Evolutionary conservation across 1,284 basidiomycete genomes (phyloP).

Genomic region (Pseudozyma thailandica): DNA sequence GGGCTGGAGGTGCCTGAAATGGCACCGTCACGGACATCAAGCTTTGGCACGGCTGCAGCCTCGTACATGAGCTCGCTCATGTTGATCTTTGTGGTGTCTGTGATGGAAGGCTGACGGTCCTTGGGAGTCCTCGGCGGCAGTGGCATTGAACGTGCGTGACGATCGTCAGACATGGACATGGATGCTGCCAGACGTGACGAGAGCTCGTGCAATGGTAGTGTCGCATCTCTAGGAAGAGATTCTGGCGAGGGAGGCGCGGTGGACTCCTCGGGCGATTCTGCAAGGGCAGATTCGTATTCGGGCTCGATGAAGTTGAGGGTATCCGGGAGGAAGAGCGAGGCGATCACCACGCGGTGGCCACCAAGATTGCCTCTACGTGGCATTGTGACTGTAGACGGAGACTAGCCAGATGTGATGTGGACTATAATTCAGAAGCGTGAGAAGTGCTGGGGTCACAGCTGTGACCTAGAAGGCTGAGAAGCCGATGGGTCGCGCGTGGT

Average conservation of each 20-base stretch:
- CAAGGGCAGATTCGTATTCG: constrained; percentile 36
- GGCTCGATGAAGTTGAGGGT: constrained; percentile 54
- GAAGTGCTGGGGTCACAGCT: too few relatives aligned
- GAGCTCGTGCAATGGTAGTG: constrained; percentile 55
- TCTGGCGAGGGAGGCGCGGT: constrained; percentile 46
- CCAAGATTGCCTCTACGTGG: constrained; percentile 49
- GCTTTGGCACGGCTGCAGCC: constrained; percentile 44
- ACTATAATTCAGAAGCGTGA: too few relatives aligned
- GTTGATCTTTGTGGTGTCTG: constrained; percentile 51
- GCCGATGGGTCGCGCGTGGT: not conserved
- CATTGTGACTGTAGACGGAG: constrained; percentile 14
- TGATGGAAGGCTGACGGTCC: constrained; percentile 38
- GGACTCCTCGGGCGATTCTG: constrained; percentile 42
- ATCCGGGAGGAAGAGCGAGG: constrained; percentile 61
- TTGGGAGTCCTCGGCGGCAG: constrained; percentile 28
- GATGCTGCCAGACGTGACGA: constrained; percentile 47
- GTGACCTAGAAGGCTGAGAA: too few relatives aligned
- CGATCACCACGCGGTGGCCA: constrained; percentile 63
- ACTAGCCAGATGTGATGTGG: not conserved
- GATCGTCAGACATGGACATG: constrained; percentile 24
- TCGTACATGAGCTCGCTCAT: constrained; percentile 64
- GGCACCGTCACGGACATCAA: constrained; percentile 31
- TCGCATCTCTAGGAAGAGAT: constrained; percentile 19
- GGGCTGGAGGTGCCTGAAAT: constrained; percentile 51
- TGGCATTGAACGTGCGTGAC: constrained; percentile 28